These are phyloP conservation scores for Prinsepia uniflora DNA, from an alignment of 306 rosid species.

Conservation along the genomic window DNA sequence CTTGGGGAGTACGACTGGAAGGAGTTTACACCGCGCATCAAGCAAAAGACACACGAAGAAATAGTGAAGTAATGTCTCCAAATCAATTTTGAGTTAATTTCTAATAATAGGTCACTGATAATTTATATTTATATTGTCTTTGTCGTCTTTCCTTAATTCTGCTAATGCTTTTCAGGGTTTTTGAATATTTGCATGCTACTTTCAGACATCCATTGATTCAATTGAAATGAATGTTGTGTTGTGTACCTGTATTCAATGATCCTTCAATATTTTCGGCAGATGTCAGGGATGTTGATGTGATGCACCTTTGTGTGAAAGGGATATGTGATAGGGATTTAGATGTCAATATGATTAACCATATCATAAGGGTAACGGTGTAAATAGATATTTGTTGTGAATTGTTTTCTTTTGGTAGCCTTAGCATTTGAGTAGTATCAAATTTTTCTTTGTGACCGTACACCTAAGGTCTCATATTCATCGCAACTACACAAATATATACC, in stretches of 20 bases:
- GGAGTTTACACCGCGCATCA: slow-evolving; percentile 83
- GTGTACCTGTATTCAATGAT: no score
- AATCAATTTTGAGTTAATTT: slow-evolving; percentile 9
- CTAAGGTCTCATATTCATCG: slow-evolving; percentile 9
- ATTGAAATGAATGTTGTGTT: not conserved
- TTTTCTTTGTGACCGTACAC: not conserved
- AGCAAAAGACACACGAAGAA: slow-evolving; percentile 87
- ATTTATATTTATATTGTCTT: slow-evolving; percentile 1
- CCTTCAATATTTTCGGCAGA: not conserved
- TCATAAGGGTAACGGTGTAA: slow-evolving; percentile 5
- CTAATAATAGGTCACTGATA: slow-evolving; percentile 9
- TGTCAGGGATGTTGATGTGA: not conserved
- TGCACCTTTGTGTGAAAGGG: not conserved
- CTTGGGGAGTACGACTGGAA: slow-evolving; percentile 92
- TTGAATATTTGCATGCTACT: not conserved
- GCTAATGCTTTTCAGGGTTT: not conserved
- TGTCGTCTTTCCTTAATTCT: not conserved
- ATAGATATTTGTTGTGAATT: not conserved
- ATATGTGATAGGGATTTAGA: not conserved
- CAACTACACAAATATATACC: not conserved
- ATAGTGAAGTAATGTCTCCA: slow-evolving; percentile 59
- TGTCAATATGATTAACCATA: not conserved
- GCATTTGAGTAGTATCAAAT: no score
- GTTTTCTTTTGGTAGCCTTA: no score
- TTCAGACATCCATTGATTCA: slow-evolving; percentile 1